Evolutionary conservation across 768 basidiomycete species (phyloP).

Genomic region (Agrocybe pediades): DNA sequence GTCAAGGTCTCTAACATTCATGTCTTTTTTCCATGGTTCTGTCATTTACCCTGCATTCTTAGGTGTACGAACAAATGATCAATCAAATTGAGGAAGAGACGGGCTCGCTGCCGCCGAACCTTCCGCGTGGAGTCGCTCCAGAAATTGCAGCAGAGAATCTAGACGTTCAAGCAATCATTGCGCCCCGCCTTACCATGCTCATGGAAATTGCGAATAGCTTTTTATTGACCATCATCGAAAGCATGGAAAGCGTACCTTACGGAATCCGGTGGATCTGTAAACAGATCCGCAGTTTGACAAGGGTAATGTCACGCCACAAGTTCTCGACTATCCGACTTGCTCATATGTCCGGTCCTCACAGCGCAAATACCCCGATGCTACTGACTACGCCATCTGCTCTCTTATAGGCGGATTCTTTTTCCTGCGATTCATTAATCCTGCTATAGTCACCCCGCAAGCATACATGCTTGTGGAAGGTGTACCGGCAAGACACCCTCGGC

Average conservation of each 20-base stretch:
- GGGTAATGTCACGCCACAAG: constrained; percentile 49
- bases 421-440: constrained; percentile 99
- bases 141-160: constrained; percentile 93
- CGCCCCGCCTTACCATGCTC: constrained; percentile 95
- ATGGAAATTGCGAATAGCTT: constrained; percentile 99
- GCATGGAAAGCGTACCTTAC: constrained; percentile 97
- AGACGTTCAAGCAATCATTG: constrained; percentile 98
- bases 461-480: constrained; percentile 99
- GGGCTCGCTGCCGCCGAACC: constrained; percentile 84
- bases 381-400: constrained; percentile 97
- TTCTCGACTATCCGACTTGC: constrained; percentile 2
- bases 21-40: constrained; percentile 7
- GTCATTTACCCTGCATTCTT: constrained; percentile 5
- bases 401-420: constrained; percentile 99
- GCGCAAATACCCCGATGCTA: constrained; percentile 99
- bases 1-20: constrained; percentile 66
- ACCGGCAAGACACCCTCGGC: constrained; percentile 95
- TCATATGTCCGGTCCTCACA: constrained; percentile 31
- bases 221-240: constrained; percentile 95
- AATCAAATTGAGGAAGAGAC: constrained; percentile 98
- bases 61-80: constrained; percentile 99
- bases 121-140: constrained; percentile 91
- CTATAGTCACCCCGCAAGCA: constrained; percentile 98
- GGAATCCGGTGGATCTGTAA: constrained; percentile 99
- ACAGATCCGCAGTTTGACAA: constrained; percentile 94